Evolutionary conservation across 805 yeast species (phyloP), one percentile per base, ranked within the genome.

Genomic region (Grigorovia yakushimaensis): DNA sequence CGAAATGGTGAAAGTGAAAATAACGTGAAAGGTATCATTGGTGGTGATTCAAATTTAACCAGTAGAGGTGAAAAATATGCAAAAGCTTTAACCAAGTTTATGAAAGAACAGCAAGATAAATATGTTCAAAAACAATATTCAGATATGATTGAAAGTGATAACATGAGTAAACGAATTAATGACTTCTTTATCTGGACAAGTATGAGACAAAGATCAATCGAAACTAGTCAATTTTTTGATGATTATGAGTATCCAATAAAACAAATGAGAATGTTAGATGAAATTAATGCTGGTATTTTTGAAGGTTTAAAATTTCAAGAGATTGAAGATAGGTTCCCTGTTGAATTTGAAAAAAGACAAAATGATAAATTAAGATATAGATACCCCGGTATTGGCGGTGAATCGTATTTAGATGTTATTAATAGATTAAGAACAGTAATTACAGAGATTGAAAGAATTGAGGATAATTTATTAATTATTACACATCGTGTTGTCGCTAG

Each of bases 361-460:
- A 71, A 73, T 40, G 84, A 88, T 65, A 91, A 91, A 65, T 72
- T 91, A 57, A 72, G 82, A 17, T 91, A 91, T 65, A 73, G 98
- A 51, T 91, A 89, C 61, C 98, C 98, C 1, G 98, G 98, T 4
- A 84, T 88, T 43, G 97, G 98, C 10, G 98, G 98, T 15, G 98
- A 91, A 65, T 85, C 95, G 0, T 91, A 91, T 56, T 67, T 91
- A 54, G 98, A 91, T 66, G 98, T 91, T 11, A 83, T 93, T 58
- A 87, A 88, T 54, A 73, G 98, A 51, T 72, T 91, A 48, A 74
- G 95, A 51, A 95, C 97, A 1, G 78, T 91, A 17, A 91, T 91
- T 52, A 88, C 88, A 15, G 98, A 91, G 63, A 77, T 93, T 43
- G 98, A 91, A 64, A 73, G 98, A 52, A 86, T 94, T 41, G 82